Percentiles rank a stretch among this genome's conserved stretches.
phyloP scores from a whole-genome alignment of 768 basidiomycete genomes.

The Boletellus emodensis region DNA sequence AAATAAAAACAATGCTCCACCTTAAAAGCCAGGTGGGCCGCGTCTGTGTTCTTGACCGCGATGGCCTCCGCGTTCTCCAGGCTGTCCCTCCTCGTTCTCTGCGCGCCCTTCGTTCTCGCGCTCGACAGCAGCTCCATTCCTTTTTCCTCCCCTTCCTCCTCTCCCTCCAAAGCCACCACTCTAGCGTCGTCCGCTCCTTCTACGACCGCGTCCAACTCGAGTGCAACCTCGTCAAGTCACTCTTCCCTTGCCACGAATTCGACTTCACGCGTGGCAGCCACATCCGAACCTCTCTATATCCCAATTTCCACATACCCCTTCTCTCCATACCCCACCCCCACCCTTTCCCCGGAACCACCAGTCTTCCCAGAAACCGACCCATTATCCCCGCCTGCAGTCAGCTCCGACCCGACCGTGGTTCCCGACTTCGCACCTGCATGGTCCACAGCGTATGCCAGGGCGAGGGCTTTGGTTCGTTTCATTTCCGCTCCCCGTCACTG shows the following conservation, averaged over 20 bases:
- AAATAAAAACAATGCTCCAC: no score
- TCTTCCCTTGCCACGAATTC: conserved; percentile 2
- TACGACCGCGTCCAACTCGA: not conserved
- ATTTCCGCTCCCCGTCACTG: not conserved
- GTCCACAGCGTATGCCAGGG: conserved; percentile 56
- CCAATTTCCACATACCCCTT: conserved; percentile 45
- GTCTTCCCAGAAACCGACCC: conserved; percentile 56
- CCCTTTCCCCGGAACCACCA: conserved; percentile 48
- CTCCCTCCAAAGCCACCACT: not conserved
- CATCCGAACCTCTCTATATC: conserved; percentile 27
- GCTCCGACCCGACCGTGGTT: conserved; percentile 34
- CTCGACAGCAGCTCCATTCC: not conserved
- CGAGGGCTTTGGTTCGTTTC: conserved; percentile 46
- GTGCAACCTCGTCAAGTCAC: no score
- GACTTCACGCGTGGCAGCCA: conserved; percentile 8
- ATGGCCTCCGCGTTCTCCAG: conserved; percentile 17
- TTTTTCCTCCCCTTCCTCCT: not conserved
- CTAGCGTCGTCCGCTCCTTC: conserved; percentile 4
- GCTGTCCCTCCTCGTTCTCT: conserved; percentile 16
- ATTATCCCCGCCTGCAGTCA: conserved; percentile 51
- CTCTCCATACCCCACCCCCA: conserved; percentile 59
- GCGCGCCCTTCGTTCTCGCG: conserved; percentile 4
- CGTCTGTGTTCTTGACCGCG: not conserved
- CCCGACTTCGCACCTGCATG: conserved; percentile 53
- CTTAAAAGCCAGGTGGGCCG: no score